Conservation (phyloP, 2,329 filamentous ascomycete species). For the Aspergillus bombycis region DNA sequence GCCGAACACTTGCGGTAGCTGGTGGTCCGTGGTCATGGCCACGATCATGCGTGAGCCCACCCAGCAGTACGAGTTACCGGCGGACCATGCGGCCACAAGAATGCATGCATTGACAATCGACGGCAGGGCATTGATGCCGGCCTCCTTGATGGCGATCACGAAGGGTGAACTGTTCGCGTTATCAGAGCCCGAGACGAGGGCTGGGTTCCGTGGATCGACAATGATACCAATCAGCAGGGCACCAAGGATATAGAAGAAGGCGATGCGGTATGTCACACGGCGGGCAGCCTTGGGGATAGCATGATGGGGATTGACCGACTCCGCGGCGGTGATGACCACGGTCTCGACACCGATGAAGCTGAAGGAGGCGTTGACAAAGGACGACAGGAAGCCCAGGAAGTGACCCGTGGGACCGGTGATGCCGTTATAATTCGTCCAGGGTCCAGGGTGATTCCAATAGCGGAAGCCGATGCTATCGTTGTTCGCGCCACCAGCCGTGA, state of each 20-base stretch:
- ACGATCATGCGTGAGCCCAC: slow-evolving; percentile 64
- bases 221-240: slow-evolving; percentile 35
- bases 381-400: slow-evolving; percentile 41
- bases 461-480: slow-evolving; percentile 38
- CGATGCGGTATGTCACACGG: slow-evolving; percentile 44
- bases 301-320: slow-evolving; percentile 43
- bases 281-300: slow-evolving; percentile 46
- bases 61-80: slow-evolving; percentile 48
- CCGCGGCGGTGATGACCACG: slow-evolving; percentile 45
- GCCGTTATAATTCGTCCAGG: slow-evolving; percentile 36
- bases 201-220: slow-evolving; percentile 26
- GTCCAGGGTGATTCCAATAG: slow-evolving; percentile 39
- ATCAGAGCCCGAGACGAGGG: slow-evolving; percentile 27
- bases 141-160: slow-evolving; percentile 38
- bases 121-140: slow-evolving; percentile 38
- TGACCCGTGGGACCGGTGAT: slow-evolving; percentile 37
- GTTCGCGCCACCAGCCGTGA: slow-evolving; percentile 37
- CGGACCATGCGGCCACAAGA: slow-evolving; percentile 44
- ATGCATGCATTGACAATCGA: slow-evolving; percentile 41
- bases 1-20: slow-evolving; percentile 61
- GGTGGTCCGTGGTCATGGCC: slow-evolving; percentile 61
- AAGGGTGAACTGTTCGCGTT: slow-evolving; percentile 40
- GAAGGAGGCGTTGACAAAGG: slow-evolving; percentile 46
- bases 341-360: slow-evolving; percentile 47
- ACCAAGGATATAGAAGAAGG: slow-evolving; percentile 42